Base-by-base conservation (phyloP, 176 grass and related monocot genomes). In the Hsuehochloa calcarea region DNA sequence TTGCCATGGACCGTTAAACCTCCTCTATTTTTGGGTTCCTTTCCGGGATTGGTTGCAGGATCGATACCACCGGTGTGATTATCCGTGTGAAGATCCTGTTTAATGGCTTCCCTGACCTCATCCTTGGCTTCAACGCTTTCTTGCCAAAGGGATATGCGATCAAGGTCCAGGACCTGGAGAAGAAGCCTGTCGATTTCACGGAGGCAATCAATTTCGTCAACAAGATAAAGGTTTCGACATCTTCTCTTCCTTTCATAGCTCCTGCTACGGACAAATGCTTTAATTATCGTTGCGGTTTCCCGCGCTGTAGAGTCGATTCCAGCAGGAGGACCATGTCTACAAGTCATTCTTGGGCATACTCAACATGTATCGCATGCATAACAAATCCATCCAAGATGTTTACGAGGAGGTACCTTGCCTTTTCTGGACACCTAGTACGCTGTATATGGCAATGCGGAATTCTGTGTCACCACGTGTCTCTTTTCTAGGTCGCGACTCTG, bases 171-270 rank as follows among this genome's bases (percentile, higher is more conserved):
- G 93, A 92, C 68, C 26, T 83, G 3, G 88, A 92, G 43, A 95
- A 95, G 88, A 95, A 92, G 45, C 93, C 93, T 23, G 88, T 95
- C 20, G 90, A 95, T 80, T 95, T 95, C 75, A 84, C 88, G 35
- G 93, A 95, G 80, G 93, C 93, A 0, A 95, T 95, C 66, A 87
- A 84, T 88, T 95, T 95, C 50, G 93, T 95, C 40, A 92, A 92
- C 83, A 95, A 95, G 86, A 92, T 95, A 37, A 95, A 95, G 88
- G 90, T 88, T 78, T 64, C 35, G 4, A 8, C 22, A 29, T 19
- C 63, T 8, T 58, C 27, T 31, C 73, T 22, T 73, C 60, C n/a
- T 22, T 68, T 65, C 47, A 17, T 38, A 65, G 43, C 22, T 14
- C 38, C 25, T 77, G 39, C 22, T 45, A 41, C 19, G 15, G 10